Evolutionary conservation across 2,329 filamentous ascomycete species (phyloP), one percentile per base, ranked within the genome.

Genomic region (Bipolaris zeicola): DNA sequence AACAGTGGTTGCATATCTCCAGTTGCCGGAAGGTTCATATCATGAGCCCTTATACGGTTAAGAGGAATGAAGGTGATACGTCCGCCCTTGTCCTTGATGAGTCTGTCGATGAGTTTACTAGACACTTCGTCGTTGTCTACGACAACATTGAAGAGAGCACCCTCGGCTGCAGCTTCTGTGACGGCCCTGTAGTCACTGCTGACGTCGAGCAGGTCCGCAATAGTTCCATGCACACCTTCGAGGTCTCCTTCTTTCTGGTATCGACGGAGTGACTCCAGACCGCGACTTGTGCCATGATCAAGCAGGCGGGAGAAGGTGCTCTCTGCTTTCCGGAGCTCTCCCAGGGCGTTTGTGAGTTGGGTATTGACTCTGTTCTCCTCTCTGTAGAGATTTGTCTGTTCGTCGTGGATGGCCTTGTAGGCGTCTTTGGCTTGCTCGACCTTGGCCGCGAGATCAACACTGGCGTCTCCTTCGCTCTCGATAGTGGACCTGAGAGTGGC

Each of bases 41-140:
- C 82, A 54, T 87, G 87, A 0, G 87, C 85, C 50, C 87, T 87
- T 33, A 99, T 80, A 61, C 93, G 88, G 61, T 92, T 94, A 18
- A 99, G 82, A 0, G 95, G 95, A 84, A 98, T 94, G 70, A 97
- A 97, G 0, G 96, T 99, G 16, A 99, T 85, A 71, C 95, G 87
- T 11, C 95, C 95, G 14, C 90, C 89, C 58, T 87, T 89, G 64
- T 91, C 87, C 62, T 87, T 88, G 72, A 92, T 89, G 26, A 99
- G 81, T 13, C 87, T 85, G 64, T 94, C 89, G 41, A 95, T 87
- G 33, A 97, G 85, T 64, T 87, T 86, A 1, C 91, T 92, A 0
- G 93, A 92, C 0, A 93, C 97, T 38, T 90, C 87, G 58, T 96
- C 92, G 47, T 89, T 94, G 74, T 99, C 94, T 41, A 98, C 94